phyloP scores from a whole-genome alignment of 139 green algal species.

The Chlorokybus atmophyticus region DNA sequence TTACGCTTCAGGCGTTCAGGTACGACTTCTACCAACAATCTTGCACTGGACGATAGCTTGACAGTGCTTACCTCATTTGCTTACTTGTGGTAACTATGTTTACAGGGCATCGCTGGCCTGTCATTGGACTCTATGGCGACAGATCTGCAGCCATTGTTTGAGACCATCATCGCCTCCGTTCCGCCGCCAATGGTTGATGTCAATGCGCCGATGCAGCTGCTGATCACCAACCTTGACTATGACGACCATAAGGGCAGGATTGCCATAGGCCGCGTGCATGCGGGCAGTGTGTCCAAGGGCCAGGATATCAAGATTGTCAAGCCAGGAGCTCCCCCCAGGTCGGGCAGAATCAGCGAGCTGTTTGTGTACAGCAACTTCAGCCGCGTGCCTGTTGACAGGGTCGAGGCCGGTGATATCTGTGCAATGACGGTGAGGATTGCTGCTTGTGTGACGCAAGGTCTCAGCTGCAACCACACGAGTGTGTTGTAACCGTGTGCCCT shows the following conservation, averaged over 20 bases:
- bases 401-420: slow-evolving; percentile 84
- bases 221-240: slow-evolving; percentile 85
- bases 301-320: slow-evolving; percentile 25
- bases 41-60: too few species aligned
- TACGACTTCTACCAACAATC: too few species aligned
- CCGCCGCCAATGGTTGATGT: slow-evolving; percentile 45
- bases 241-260: slow-evolving; percentile 93
- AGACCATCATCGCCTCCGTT: slow-evolving; percentile 69
- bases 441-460: too few species aligned
- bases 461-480: too few species aligned
- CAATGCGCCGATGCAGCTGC: slow-evolving; percentile 74
- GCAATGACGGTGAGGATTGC: slow-evolving; percentile 69
- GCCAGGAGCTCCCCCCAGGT: slow-evolving; percentile 17
- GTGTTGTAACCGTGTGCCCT: too few species aligned
- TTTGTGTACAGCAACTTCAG: slow-evolving; percentile 96
- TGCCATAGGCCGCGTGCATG: slow-evolving; percentile 68
- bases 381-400: slow-evolving; percentile 32
- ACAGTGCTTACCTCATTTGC: too few species aligned
- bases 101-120: slow-evolving; percentile 72
- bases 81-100: too few species aligned
- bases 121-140: slow-evolving; percentile 49
- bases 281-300: slow-evolving; percentile 55
- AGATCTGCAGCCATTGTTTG: slow-evolving; percentile 85
- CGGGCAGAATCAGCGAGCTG: slow-evolving; percentile 70
- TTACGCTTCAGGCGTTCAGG: slow-evolving; percentile 82